phyloP scores from a whole-genome alignment of 1,139 yeast genomes.

The Hanseniaspora sp. region DNA sequence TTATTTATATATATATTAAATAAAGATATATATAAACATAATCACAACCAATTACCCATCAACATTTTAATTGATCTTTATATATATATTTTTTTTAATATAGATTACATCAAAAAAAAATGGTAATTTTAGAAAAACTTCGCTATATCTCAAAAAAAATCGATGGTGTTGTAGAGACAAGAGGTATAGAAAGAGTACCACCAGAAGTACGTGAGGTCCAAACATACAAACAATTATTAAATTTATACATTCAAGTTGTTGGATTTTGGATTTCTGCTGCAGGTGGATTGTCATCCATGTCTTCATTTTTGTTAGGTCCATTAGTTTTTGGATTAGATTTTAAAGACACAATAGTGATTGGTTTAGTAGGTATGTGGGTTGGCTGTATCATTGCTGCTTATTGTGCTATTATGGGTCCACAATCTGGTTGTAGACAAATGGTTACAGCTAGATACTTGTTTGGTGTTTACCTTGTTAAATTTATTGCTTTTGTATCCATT shows the following conservation, averaged over 20 bases:
- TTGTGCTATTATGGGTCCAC: slow-evolving; percentile 75
- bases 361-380: slow-evolving; percentile 48
- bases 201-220: slow-evolving; percentile 30
- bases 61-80: not conserved
- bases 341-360: slow-evolving; percentile 48
- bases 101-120: not conserved
- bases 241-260: slow-evolving; percentile 41
- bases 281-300: slow-evolving; percentile 77
- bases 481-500: slow-evolving; percentile 57
- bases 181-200: slow-evolving; percentile 70
- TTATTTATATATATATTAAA: too few species aligned
- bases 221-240: not conserved
- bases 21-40: too few species aligned
- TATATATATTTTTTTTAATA: too few species aligned
- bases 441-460: slow-evolving; percentile 66
- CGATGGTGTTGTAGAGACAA: slow-evolving; percentile 55
- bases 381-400: slow-evolving; percentile 74
- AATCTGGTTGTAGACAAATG: slow-evolving; percentile 80
- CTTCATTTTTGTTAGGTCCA: slow-evolving; percentile 68
- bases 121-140: not conserved
- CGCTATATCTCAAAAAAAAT: slow-evolving; percentile 28
- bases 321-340: slow-evolving; percentile 56
- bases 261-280: slow-evolving; percentile 79
- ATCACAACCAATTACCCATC: not conserved
- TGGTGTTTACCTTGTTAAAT: slow-evolving; percentile 74